Evolutionary conservation across 768 basidiomycete species (phyloP).

Genomic region (Boletellus emodensis): DNA sequence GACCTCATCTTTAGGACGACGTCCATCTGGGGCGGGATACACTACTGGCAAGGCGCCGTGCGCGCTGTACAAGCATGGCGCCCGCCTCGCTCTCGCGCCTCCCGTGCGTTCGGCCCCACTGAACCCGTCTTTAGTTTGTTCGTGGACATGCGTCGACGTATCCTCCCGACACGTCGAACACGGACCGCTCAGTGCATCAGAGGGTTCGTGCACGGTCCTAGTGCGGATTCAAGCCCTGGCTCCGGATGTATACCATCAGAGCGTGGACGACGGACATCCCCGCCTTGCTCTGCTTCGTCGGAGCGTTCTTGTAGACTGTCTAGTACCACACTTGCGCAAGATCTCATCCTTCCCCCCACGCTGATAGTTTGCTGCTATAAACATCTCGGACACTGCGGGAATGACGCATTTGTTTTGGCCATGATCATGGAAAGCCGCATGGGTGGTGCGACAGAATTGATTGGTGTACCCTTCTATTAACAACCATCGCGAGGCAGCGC

Average conservation of each 20-base stretch:
- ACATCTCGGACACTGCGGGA: too few relatives aligned
- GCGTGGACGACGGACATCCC: slow-evolving; percentile 4
- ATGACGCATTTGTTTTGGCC: too few relatives aligned
- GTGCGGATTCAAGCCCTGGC: not conserved
- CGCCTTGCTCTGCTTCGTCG: slow-evolving; percentile 1
- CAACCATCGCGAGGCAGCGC: too few relatives aligned
- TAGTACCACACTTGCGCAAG: not conserved
- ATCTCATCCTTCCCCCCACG: too few relatives aligned
- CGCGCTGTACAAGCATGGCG: slow-evolving; percentile 1
- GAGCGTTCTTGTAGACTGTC: slow-evolving; percentile 1
- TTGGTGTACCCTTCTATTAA: too few relatives aligned
- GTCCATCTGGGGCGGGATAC: not conserved
- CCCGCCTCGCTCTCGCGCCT: slow-evolving; percentile 5
- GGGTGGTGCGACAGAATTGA: too few relatives aligned
- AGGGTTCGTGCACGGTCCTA: not conserved
- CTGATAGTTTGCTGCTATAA: too few relatives aligned
- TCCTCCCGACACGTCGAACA: not conserved
- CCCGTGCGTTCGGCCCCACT: too few relatives aligned
- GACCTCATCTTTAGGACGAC: not conserved
- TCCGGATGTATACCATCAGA: not conserved
- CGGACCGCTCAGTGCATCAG: slow-evolving; percentile 1
- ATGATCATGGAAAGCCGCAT: too few relatives aligned
- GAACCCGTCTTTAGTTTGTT: not conserved
- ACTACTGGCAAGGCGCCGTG: not conserved
- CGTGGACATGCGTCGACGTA: too few relatives aligned